Percentiles rank a stretch among this genome's conserved stretches.
phyloP scores from a whole-genome alignment of 176 grass and related monocot genomes.

The Musa acuminata region DNA sequence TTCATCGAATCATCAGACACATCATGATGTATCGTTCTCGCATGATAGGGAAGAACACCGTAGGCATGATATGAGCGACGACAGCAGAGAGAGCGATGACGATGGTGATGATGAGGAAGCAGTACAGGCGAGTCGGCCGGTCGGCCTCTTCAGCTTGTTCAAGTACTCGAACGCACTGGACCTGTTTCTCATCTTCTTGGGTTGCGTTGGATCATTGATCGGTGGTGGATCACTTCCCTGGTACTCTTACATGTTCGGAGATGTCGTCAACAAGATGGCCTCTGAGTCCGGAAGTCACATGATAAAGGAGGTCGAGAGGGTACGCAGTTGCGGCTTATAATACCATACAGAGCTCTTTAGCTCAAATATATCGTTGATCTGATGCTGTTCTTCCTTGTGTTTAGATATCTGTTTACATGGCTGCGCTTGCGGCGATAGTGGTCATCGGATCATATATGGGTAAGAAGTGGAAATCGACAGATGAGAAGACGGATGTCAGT shows the following conservation, averaged over 20 bases:
- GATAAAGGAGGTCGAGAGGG: conserved; percentile 52
- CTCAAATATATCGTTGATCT: neutral
- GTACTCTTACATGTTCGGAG: conserved; percentile 67
- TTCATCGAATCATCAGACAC: neutral
- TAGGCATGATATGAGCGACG: neutral
- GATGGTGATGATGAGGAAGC: conserved; percentile 33
- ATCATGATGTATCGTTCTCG: conserved; percentile 41
- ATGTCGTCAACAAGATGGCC: conserved; percentile 55
- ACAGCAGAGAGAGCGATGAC: neutral
- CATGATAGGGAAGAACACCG: conserved; percentile 13
- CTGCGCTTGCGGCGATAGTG: conserved; percentile 35
- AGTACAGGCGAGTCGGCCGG: conserved; percentile 24
- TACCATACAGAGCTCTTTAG: neutral
- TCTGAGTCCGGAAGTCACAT: conserved; percentile 21
- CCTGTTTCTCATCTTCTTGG: conserved; percentile 44
- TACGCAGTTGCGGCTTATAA: neutral
- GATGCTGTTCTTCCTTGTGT: neutral
- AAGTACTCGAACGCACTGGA: conserved; percentile 47
- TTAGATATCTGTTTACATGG: conserved; percentile 54
- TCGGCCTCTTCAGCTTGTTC: conserved; percentile 42
- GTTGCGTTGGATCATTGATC: conserved; percentile 44
- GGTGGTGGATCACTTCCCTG: conserved; percentile 54
- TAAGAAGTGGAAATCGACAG: conserved; percentile 4
- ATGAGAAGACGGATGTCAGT: neutral
- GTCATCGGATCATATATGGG: conserved; percentile 46